Conservation (phyloP, 2,329 filamentous ascomycete species). For the Penicillium brasilianum region DNA sequence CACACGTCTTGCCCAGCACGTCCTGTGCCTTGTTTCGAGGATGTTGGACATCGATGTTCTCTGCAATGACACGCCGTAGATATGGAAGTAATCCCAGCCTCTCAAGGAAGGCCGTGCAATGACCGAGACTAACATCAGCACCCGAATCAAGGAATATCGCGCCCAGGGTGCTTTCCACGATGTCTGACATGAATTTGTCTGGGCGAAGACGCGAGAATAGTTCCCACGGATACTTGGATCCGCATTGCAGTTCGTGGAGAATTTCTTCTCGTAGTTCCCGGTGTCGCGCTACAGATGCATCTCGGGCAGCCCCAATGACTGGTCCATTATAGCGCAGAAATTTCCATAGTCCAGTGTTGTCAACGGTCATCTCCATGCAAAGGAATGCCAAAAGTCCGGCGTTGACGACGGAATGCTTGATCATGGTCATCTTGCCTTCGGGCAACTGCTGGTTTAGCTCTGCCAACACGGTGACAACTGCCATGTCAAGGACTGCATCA, state of each 20-base stretch:
- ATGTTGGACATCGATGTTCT: slow-evolving; percentile 61
- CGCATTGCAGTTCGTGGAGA: slow-evolving; percentile 54
- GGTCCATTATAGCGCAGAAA: slow-evolving; percentile 62
- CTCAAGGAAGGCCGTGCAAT: slow-evolving; percentile 66
- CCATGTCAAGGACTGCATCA: slow-evolving; percentile 79
- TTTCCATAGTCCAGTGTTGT: slow-evolving; percentile 64
- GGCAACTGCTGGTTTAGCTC: slow-evolving; percentile 46
- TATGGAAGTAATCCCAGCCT: slow-evolving; percentile 68
- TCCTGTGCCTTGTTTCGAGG: slow-evolving; percentile 72
- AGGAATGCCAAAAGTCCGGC: slow-evolving; percentile 79
- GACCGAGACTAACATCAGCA: slow-evolving; percentile 57
- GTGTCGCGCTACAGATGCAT: slow-evolving; percentile 46
- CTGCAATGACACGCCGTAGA: slow-evolving; percentile 64
- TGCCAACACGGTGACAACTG: slow-evolving; percentile 63
- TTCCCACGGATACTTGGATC: slow-evolving; percentile 74
- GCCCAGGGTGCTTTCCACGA: slow-evolving; percentile 80
- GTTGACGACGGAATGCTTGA: slow-evolving; percentile 79
- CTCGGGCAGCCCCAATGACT: slow-evolving; percentile 22
- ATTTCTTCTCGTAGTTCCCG: slow-evolving; percentile 58
- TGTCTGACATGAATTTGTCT: slow-evolving; percentile 80
- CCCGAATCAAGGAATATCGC: slow-evolving; percentile 81
- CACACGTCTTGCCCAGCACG: slow-evolving; percentile 49
- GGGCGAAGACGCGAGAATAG: slow-evolving; percentile 67
- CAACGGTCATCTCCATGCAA: slow-evolving; percentile 59
- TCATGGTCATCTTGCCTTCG: slow-evolving; percentile 71